A percentile compares a stretch with the other conserved stretches of the same genome.
Conservation (phyloP, 768 basidiomycete species). For the Termitomyces sp. region DNA sequence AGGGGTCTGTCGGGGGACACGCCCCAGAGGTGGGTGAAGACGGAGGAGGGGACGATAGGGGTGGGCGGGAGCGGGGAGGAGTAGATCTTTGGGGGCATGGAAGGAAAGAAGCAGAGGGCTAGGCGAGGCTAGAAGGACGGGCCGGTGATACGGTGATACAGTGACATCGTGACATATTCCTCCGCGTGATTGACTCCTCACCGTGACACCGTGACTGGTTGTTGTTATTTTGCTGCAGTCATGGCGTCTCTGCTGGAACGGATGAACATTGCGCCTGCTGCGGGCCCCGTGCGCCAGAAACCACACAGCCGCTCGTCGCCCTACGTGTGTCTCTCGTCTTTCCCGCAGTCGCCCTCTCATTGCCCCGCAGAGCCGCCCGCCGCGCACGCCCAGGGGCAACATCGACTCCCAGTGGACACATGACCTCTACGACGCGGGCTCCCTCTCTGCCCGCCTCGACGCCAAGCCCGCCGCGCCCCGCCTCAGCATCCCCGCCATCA, state of each 20-base stretch:
- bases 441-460: slow-evolving; percentile 54
- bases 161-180: too few relatives aligned
- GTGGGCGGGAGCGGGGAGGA: slow-evolving; percentile 34
- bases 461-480: slow-evolving; percentile 40
- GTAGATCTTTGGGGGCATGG: slow-evolving; percentile 29
- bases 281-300: slow-evolving; percentile 44
- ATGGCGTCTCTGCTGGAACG: slow-evolving; percentile 61
- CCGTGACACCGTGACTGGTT: neutral
- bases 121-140: too few relatives aligned
- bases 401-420: slow-evolving; percentile 65
- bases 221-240: slow-evolving; percentile 1
- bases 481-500: slow-evolving; percentile 42
- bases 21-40: slow-evolving; percentile 45
- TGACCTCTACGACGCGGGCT: slow-evolving; percentile 60
- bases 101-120: too few relatives aligned
- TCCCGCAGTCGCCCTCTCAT: slow-evolving; percentile 4
- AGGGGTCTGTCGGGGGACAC: slow-evolving; percentile 18
- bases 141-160: too few relatives aligned
- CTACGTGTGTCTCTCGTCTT: neutral
- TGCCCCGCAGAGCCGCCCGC: slow-evolving; percentile 38
- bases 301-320: neutral
- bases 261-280: slow-evolving; percentile 29
- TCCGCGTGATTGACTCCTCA: too few relatives aligned
- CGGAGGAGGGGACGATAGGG: slow-evolving; percentile 32
- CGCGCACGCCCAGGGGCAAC: slow-evolving; percentile 58